phyloP scores from a whole-genome alignment of 179 eudicot species.

The Carnegiea gigantea region DNA sequence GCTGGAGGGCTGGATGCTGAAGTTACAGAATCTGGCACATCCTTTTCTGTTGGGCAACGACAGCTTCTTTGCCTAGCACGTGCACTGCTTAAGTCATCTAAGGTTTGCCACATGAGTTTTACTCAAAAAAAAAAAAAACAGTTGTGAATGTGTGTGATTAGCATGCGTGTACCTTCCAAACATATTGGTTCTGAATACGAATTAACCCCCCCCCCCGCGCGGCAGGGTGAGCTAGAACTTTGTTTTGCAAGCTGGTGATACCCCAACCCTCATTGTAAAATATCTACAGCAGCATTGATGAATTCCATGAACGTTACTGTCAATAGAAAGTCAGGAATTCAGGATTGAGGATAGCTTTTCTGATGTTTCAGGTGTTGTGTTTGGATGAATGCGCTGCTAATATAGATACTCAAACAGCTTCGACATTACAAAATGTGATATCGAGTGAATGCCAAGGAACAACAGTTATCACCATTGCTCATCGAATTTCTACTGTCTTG shows the following conservation, averaged over 20 bases:
- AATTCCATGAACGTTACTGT: not conserved
- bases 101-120: slow-evolving; percentile 41
- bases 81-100: slow-evolving; percentile 84
- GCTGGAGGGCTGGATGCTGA: slow-evolving; percentile 77
- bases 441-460: slow-evolving; percentile 73
- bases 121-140: not conserved
- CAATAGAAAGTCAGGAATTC: not conserved
- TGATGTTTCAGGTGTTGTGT: slow-evolving; percentile 67
- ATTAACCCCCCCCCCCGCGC: no score
- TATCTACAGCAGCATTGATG: not conserved
- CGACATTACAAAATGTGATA: slow-evolving; percentile 68
- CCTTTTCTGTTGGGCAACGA: slow-evolving; percentile 92
- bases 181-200: no score
- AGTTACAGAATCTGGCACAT: slow-evolving; percentile 62
- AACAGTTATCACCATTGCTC: slow-evolving; percentile 93
- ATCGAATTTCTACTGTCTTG: slow-evolving; percentile 86
- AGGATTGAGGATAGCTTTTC: not conserved
- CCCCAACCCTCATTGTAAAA: not conserved
- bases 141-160: no score
- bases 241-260: not conserved
- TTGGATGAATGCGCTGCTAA: slow-evolving; percentile 99
- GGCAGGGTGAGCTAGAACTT: no score
- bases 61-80: slow-evolving; percentile 99
- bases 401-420: slow-evolving; percentile 80
- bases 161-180: no score